Evolutionary conservation across 495 filamentous ascomycete species (phyloP), one percentile per base, ranked within the genome.

Genomic region (Penicillium daleae): DNA sequence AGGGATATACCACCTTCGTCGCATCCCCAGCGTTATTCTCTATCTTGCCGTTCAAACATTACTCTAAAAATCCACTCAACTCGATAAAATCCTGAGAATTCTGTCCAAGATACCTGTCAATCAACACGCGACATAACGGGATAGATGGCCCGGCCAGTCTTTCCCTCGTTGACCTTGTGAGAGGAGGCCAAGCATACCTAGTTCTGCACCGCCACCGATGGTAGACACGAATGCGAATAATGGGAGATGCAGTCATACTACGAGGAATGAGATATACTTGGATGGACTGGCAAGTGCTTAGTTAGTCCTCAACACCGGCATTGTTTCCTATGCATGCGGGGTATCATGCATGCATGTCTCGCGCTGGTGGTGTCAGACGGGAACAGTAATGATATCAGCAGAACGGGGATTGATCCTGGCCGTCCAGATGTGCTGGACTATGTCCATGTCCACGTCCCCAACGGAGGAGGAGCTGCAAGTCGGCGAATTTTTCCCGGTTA

Each of bases 401-500:
- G 22, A 17, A 21, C 4, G 24, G 26, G 46, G n/a, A 50, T 9
- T 46, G 42, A 46, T 46, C 12, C 42, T 50, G n/a, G n/a, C n/a
- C n/a, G n/a, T n/a, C n/a, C n/a, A n/a, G n/a, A n/a, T n/a, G n/a
- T n/a, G n/a, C n/a, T n/a, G n/a, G n/a, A n/a, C n/a, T n/a, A n/a
- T n/a, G n/a, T n/a, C n/a, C n/a, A 44, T 44, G 0, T 48, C 17
- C 46, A 49, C 24, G 21, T 46, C 46, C 9, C 5, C 6, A 27
- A 27, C 21, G 1, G 46, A 31, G 26, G 29, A 15, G 32, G 9
- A 31, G 6, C 49, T 52, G 51, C 51, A 54, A 37, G 51, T 37
- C 27, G 51, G 51, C n/a, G 32, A 37, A 54, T 54, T 32, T 54
- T 21, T 37, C 32, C 31, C 51, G n/a, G 29, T 37, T 54, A 37